Evolutionary conservation across 495 filamentous ascomycete genomes (phyloP).

Genomic region (Talaromyces proteolyticus): DNA sequence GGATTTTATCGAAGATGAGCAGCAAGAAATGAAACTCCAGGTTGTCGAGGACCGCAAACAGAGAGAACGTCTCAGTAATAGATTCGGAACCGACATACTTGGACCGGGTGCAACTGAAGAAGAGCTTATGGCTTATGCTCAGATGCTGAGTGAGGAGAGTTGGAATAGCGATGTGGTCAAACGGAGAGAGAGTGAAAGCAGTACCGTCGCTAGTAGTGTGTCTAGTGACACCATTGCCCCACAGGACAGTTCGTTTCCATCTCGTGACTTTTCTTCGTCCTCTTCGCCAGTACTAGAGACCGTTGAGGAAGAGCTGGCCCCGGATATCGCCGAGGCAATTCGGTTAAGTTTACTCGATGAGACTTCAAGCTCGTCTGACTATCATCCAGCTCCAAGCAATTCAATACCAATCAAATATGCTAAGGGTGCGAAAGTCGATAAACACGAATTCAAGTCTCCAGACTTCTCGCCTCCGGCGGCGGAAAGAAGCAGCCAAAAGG

Average conservation of each 20-base stretch:
- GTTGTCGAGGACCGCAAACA: conserved; percentile 55
- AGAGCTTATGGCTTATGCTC: conserved; percentile 82
- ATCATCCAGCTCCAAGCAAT: conserved; percentile 23
- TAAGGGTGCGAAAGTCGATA: conserved; percentile 16
- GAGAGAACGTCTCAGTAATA: conserved; percentile 58
- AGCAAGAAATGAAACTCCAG: conserved; percentile 73
- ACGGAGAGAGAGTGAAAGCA: conserved; percentile 43
- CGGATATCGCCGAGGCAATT: conserved; percentile 76
- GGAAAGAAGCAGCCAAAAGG: conserved; percentile 31
- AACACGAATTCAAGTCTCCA: conserved; percentile 15
- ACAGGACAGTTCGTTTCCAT: conserved; percentile 44
- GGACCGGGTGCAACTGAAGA: conserved; percentile 74
- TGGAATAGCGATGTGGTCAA: conserved; percentile 57
- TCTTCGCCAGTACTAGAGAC: conserved; percentile 33
- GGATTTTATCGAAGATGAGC: conserved; percentile 79
- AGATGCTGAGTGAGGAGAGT: conserved; percentile 78
- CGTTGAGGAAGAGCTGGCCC: conserved; percentile 56
- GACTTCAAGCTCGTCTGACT: conserved; percentile 13
- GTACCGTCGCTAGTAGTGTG: conserved; percentile 38
- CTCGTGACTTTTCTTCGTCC: conserved; percentile 38
- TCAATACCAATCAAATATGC: conserved; percentile 50
- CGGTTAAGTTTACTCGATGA: conserved; percentile 65
- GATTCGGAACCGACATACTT: conserved; percentile 76
- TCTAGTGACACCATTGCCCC: conserved; percentile 32
- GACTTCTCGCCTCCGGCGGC: conserved; percentile 13